Evolutionary conservation across 2,329 filamentous ascomycete species (phyloP).

Genomic region (Phaeosphaeria sp.): DNA sequence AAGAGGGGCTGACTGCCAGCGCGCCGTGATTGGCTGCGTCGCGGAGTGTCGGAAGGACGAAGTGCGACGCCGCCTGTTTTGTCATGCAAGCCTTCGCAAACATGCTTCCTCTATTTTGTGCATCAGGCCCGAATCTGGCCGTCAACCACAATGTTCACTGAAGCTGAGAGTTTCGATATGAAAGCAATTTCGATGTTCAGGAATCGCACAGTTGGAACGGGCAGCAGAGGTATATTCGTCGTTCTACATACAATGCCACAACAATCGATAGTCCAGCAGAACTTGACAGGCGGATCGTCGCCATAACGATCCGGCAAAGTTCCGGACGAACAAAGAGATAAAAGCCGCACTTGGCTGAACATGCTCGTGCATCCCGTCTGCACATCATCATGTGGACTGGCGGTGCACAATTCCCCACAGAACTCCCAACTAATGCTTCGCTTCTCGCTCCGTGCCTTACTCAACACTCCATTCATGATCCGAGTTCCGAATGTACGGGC

Average conservation of each 20-base stretch:
- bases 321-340: neutral
- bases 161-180: neutral
- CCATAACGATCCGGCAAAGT: neutral
- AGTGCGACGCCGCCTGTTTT: neutral
- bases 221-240: neutral
- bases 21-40: conserved; percentile 10
- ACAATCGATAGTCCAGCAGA: neutral
- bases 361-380: neutral
- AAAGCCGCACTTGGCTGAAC: neutral
- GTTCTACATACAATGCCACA: neutral
- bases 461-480: conserved; percentile 57
- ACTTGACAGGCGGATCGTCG: neutral
- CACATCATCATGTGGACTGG: neutral
- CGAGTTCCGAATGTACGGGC: conserved; percentile 53
- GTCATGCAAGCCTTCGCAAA: neutral
- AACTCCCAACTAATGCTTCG: neutral
- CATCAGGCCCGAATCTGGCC: neutral
- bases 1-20: conserved; percentile 6
- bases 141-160: neutral
- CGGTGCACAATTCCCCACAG: neutral
- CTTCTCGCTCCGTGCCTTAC: neutral
- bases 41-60: conserved; percentile 2
- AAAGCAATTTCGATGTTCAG: neutral
- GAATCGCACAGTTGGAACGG: neutral
- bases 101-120: neutral